These are phyloP conservation scores for Cornus suecica DNA, from an alignment of 148 eudicot species.

Conservation along the genomic window DNA sequence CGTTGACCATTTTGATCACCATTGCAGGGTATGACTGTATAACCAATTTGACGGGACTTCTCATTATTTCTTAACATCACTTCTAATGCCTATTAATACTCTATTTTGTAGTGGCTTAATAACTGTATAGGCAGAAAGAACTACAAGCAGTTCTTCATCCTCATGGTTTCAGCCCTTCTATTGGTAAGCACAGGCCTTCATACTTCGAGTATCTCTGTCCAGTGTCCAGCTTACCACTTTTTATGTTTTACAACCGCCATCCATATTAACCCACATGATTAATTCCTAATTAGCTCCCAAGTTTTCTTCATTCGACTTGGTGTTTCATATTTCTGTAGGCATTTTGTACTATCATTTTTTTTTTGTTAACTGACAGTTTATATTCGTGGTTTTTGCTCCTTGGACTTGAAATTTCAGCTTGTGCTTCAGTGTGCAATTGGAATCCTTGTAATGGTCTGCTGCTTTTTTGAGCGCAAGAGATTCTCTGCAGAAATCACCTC, in stretches of 20 bases:
- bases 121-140: conserved; percentile 69
- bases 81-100: conserved; percentile 2
- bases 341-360: conserved; percentile 6
- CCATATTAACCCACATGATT: conserved; percentile 6
- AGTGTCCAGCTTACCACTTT: neutral
- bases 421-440: conserved; percentile 98
- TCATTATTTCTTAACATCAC: neutral
- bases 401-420: conserved; percentile 75
- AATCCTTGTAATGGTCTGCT: conserved; percentile 73
- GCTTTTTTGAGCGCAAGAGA: conserved; percentile 78
- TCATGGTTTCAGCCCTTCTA: conserved; percentile 86
- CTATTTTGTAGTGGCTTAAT: conserved; percentile 52
- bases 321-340: neutral
- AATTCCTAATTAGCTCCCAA: conserved; percentile 2
- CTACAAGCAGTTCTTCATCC: conserved; percentile 89
- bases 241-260: no score
- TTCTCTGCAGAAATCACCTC: conserved; percentile 63
- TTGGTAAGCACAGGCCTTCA: conserved; percentile 54
- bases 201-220: conserved; percentile 10
- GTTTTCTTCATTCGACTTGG: neutral
- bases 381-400: conserved; percentile 34
- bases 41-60: conserved; percentile 3
- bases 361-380: conserved; percentile 28
- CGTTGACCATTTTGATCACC: conserved; percentile 90
- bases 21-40: conserved; percentile 79